These are phyloP conservation scores for Eudorina sp. DNA, from an alignment of 139 green algal genomes.

Conservation along the genomic window DNA sequence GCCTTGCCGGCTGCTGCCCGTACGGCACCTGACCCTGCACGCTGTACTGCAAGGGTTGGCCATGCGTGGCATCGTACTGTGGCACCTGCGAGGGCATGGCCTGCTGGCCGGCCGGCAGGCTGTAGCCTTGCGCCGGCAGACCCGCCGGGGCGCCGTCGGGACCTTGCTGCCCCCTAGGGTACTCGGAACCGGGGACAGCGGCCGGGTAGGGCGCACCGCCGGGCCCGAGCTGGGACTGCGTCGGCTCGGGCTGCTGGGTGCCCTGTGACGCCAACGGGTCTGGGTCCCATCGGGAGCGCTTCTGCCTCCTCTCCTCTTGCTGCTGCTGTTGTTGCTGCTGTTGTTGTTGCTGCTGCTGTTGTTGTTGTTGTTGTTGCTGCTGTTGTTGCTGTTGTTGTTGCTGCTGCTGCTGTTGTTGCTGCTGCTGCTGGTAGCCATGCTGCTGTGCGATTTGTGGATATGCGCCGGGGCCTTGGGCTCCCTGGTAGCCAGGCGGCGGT, in stretches of 20 bases:
- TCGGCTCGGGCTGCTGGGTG: background rate
- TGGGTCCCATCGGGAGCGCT: constrained; percentile 12
- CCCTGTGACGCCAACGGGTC: background rate
- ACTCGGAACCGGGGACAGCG: too few relatives aligned
- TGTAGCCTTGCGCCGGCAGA: background rate
- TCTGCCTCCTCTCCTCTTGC: background rate
- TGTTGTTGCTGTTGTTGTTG: background rate
- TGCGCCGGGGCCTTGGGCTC: background rate
- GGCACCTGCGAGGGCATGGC: too few relatives aligned
- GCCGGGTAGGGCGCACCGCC: too few relatives aligned
- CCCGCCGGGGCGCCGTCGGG: background rate
- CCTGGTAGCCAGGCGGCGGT: background rate
- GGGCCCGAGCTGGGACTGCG: background rate
- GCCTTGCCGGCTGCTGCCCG: too few relatives aligned
- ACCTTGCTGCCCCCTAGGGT: too few relatives aligned
- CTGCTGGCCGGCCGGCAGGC: background rate
- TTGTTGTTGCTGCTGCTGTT: background rate
- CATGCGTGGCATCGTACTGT: background rate
- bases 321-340: background rate
- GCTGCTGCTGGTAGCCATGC: background rate
- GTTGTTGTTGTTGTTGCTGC: background rate
- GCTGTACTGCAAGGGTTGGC: background rate
- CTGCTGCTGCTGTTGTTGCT: background rate
- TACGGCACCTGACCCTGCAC: background rate
- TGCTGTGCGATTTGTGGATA: background rate